Evolutionary conservation across 495 filamentous ascomycete genomes (phyloP), one percentile per base, ranked within the genome.

Genomic region (Immersiella caudata): DNA sequence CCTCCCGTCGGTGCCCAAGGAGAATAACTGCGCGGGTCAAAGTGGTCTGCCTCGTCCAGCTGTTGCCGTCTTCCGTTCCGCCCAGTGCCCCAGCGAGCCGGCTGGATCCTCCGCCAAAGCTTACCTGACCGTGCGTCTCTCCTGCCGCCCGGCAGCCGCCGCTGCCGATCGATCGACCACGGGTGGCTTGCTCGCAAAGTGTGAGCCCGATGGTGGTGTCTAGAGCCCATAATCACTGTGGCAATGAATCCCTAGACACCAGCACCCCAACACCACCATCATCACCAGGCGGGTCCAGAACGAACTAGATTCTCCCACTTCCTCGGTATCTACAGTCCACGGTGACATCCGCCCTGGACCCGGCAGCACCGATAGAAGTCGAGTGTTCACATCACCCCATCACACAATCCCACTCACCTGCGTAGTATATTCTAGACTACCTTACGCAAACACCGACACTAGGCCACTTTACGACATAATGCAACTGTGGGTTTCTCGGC

Each of bases 401-500:
- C 40, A 46, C 40, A 46, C 6, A 12, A 14, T 18, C 40, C 40
- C 5, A 12, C 20, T n/a, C 7, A 55, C 52, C 9, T 26, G 22
- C 24, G 14, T 22, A 55, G 16, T 55, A 22, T 14, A n/a, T 55
- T 22, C 52, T 11, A 24, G n/a, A 46, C 40, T 22, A 55, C 29
- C 29, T 4, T 8, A 33, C 29, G 29, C 29, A 33, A 33, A 33
- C 29, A 4, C 29, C 29, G 29, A 33, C 29, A 33, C 29, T 33
- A 33, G 29, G 9, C 20, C 52, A 55, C 52, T 55, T 24, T 55
- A 55, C 52, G 52, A 55, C 52, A 55, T n/a, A 55, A 55, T 55
- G 52, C 52, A 14, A 55, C 52, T 9, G 21, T 55, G 52, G 52
- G 25, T 11, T 26, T n/a, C 52, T 26, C 52, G 52, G 52, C 21